A percentile compares a stretch with the other conserved stretches of the same genome.
These are phyloP conservation scores for Elsinoe fawcettii DNA, from an alignment of 2,329 filamentous ascomycete genomes.

Conservation along the genomic window DNA sequence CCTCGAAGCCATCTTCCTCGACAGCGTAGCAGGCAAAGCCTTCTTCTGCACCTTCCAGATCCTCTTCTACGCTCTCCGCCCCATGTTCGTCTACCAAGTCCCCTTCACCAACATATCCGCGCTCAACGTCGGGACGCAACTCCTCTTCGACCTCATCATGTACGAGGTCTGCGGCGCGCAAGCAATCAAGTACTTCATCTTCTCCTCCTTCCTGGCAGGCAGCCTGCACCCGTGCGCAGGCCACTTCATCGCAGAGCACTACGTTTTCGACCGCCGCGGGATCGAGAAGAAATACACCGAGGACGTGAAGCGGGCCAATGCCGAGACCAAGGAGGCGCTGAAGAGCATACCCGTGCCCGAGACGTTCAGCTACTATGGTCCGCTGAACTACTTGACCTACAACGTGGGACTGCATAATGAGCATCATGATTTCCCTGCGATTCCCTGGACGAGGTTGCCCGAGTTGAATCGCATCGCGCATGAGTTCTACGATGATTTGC, in stretches of 20 bases:
- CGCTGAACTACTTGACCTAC: conserved; percentile 86
- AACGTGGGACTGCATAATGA: conserved; percentile 98
- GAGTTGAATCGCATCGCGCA: conserved; percentile 68
- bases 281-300: conserved; percentile 35
- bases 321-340: conserved; percentile 24
- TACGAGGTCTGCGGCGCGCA: conserved; percentile 53
- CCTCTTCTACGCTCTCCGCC: conserved; percentile 93
- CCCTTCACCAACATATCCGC: conserved; percentile 79
- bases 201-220: conserved; percentile 88
- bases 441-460: conserved; percentile 85
- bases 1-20: conserved; percentile 82
- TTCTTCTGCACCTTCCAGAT: conserved; percentile 99
- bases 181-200: conserved; percentile 71
- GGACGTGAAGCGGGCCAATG: conserved; percentile 16
- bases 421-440: conserved; percentile 95
- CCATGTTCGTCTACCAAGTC: conserved; percentile 87
- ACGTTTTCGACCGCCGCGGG: conserved; percentile 46
- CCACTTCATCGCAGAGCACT: conserved; percentile 97
- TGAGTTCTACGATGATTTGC: conserved; percentile 87
- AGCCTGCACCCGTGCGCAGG: conserved; percentile 89
- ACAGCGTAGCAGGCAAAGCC: conserved; percentile 90
- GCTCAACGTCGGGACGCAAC: conserved; percentile 70
- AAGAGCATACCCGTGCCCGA: conserved; percentile 59
- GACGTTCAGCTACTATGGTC: conserved; percentile 95
- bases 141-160: conserved; percentile 67